Evolutionary conservation across 1,284 basidiomycete genomes (phyloP), one percentile per base, ranked within the genome.

Genomic region (Vanrija sp.): DNA sequence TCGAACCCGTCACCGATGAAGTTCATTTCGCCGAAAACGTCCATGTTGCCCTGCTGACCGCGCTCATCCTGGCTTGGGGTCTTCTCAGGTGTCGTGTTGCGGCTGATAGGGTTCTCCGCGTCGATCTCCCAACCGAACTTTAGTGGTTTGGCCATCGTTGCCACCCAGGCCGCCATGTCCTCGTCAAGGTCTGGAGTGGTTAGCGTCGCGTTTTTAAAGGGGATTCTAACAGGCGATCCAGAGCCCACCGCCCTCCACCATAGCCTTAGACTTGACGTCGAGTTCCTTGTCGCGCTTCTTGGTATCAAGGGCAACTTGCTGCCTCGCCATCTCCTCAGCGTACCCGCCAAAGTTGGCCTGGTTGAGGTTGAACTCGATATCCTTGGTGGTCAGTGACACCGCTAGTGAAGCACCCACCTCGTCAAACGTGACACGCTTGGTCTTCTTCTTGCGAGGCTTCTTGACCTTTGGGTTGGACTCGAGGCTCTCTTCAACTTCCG

Each of bases 81-180:
- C 31, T 31, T 31, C 31, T 31, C 31, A 5, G 31, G 31, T 14
- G 31, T 31, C 31, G 31, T 31, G 12, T 31, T 12, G 58, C 57
- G 19, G 31, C 31, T 31, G 12, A 9, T 12, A 14, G 31, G 31
- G 27, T 12, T 31, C 27, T 54, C 49, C 19, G 60, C 41, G 16
- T 68, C 66, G 9, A 50, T 19, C 54, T 71, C 59, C 71, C 71
- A 72, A 41, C 65, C 56, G 50, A 64, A 70, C 36, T 52, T 53
- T 7, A 43, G 47, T 3, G 56, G 43, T 41, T 59, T 47, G 35
- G 51, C 51, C 48, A 64, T 42, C 6, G 46, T 41, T 2, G 47
- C 41, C 23, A 70, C 62, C 37, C 66, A 55, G 1, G 18, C 56
- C 6, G 59, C 44, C 66, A 73, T 64, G 3, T 56, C 64, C 3